These are phyloP conservation scores for Phaeoacremonium minimum DNA, from an alignment of 2,329 filamentous ascomycete genomes.

Conservation along the genomic window DNA sequence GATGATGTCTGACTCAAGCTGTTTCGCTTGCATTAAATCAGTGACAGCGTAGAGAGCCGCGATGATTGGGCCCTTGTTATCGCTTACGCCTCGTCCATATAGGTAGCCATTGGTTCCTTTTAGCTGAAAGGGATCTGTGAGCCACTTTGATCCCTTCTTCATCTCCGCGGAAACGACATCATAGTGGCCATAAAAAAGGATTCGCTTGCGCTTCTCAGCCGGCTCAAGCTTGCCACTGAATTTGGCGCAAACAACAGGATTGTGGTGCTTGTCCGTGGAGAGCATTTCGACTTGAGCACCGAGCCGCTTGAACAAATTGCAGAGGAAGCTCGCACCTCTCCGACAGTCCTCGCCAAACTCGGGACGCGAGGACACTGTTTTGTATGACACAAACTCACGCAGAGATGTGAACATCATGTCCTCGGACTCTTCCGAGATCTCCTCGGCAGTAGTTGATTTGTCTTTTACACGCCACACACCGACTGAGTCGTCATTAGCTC, in stretches of 20 bases:
- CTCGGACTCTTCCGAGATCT: slow-evolving; percentile 32
- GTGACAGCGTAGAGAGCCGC: slow-evolving; percentile 92
- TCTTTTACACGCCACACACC: slow-evolving; percentile 77
- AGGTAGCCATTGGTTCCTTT: slow-evolving; percentile 87
- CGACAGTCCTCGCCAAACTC: slow-evolving; percentile 90
- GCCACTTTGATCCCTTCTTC: slow-evolving; percentile 72
- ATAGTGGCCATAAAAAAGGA: slow-evolving; percentile 97
- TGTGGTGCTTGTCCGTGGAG: slow-evolving; percentile 69
- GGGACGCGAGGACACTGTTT: slow-evolving; percentile 82
- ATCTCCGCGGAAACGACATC: slow-evolving; percentile 91
- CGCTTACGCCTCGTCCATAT: slow-evolving; percentile 92
- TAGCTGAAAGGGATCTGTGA: slow-evolving; percentile 82
- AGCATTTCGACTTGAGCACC: slow-evolving; percentile 88
- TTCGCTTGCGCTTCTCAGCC: slow-evolving; percentile 68
- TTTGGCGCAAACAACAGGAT: slow-evolving; percentile 88
- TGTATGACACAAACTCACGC: slow-evolving; percentile 83
- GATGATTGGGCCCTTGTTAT: slow-evolving; percentile 95
- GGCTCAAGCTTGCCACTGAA: slow-evolving; percentile 74
- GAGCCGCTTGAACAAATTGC: slow-evolving; percentile 85
- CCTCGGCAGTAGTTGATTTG: slow-evolving; percentile 29
- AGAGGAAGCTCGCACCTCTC: slow-evolving; percentile 84
- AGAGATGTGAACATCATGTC: slow-evolving; percentile 67
- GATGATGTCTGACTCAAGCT: slow-evolving; percentile 79
- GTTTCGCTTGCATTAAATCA: slow-evolving; percentile 79
- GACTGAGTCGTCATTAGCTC: slow-evolving; percentile 86